A percentile compares a stretch with the other conserved stretches of the same genome.
Conservation (phyloP, 2,329 filamentous ascomycete species). For the Phoma sp. region DNA sequence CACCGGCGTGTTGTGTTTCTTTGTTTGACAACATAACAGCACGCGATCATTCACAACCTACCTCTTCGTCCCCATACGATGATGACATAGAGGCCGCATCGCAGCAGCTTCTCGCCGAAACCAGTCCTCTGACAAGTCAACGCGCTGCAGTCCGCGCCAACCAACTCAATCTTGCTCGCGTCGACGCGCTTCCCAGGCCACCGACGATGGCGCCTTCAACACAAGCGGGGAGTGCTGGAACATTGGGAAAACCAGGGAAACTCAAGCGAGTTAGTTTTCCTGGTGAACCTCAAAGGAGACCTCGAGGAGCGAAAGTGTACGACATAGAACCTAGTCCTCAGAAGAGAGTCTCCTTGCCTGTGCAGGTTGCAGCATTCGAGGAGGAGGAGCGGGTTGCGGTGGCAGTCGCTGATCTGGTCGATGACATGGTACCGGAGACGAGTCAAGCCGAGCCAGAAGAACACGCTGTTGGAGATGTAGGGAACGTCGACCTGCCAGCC, state of each 20-base stretch:
- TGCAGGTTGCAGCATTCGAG: neutral
- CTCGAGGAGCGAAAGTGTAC: conserved; percentile 3
- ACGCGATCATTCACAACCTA: neutral
- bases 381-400: neutral
- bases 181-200: conserved; percentile 10
- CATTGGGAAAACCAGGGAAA: neutral
- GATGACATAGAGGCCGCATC: conserved; percentile 26
- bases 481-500: neutral
- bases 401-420: no score
- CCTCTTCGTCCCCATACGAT: neutral
- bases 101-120: conserved; percentile 34
- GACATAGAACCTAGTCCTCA: conserved; percentile 2
- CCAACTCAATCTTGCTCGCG: conserved; percentile 41
- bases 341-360: conserved; percentile 7
- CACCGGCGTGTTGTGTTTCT: neutral
- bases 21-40: neutral
- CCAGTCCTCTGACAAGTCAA: conserved; percentile 4
- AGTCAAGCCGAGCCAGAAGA: conserved; percentile 1
- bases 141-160: conserved; percentile 27
- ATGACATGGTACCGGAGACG: conserved; percentile 1
- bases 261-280: neutral
- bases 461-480: neutral
- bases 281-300: neutral
- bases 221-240: neutral
- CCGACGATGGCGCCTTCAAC: conserved; percentile 2